A percentile compares a stretch with the other conserved stretches of the same genome.
phyloP scores from a whole-genome alignment of 2,329 filamentous ascomycete genomes.

The Tolypocladium sp. region DNA sequence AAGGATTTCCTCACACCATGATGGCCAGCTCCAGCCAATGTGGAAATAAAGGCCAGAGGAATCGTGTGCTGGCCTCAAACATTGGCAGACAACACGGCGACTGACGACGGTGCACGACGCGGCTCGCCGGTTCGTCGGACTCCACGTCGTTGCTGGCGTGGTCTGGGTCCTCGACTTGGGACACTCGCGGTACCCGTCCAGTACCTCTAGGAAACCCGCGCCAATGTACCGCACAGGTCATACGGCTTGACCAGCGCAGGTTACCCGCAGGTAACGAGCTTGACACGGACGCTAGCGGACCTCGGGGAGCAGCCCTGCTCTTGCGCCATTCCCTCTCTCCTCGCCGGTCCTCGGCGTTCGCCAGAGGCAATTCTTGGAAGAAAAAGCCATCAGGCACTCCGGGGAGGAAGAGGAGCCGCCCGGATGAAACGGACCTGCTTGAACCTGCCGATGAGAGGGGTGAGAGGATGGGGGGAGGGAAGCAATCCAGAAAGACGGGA shows the following conservation, averaged over 20 bases:
- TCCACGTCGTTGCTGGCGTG: background rate
- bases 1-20: background rate
- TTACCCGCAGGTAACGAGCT: background rate
- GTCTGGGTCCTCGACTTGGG: background rate
- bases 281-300: background rate
- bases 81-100: background rate
- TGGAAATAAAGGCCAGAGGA: background rate
- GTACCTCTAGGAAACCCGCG: background rate
- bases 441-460: background rate
- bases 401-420: background rate
- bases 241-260: background rate
- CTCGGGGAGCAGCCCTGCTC: background rate
- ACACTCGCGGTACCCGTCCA: background rate
- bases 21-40: background rate
- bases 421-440: background rate
- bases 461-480: background rate
- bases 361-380: background rate
- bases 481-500: background rate
- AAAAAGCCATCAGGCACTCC: background rate
- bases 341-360: conserved; percentile 1
- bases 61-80: background rate
- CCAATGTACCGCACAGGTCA: too few species aligned
- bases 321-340: background rate
- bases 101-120: background rate
- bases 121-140: background rate